Evolutionary conservation across 148 eudicot genomes (phyloP).

Genomic region (Rhododendron henanense): DNA sequence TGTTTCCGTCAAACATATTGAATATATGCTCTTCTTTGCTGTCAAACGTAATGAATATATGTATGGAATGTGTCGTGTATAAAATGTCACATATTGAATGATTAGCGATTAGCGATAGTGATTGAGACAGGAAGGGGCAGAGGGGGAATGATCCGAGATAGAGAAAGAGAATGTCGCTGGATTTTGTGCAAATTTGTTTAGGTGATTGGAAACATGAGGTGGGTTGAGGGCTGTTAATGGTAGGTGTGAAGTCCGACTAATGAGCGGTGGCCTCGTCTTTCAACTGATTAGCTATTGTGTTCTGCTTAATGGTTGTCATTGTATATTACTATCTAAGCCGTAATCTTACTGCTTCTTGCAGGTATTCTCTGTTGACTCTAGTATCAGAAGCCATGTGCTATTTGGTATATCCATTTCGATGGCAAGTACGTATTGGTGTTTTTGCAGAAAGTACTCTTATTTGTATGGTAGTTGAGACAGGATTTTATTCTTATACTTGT

Average conservation of each 20-base stretch:
- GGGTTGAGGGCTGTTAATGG: background rate
- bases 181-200: too few relatives aligned
- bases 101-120: too few relatives aligned
- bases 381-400: slow-evolving; percentile 96
- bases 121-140: too few relatives aligned
- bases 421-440: slow-evolving; percentile 60
- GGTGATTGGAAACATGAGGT: background rate
- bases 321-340: background rate
- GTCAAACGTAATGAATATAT: too few relatives aligned
- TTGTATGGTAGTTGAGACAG: background rate
- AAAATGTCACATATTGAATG: too few relatives aligned
- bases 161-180: background rate
- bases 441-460: background rate
- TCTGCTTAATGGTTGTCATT: background rate
- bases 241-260: background rate
- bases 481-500: background rate
- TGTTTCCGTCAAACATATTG: too few relatives aligned
- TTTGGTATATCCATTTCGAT: slow-evolving; percentile 90
- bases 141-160: too few relatives aligned
- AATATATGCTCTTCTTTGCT: too few relatives aligned
- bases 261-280: background rate
- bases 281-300: background rate
- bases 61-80: too few relatives aligned
- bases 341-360: slow-evolving; percentile 27
- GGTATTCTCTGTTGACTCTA: slow-evolving; percentile 92